Conservation (phyloP, 1,284 basidiomycete species). For the Ganoderma leucocontextum region DNA sequence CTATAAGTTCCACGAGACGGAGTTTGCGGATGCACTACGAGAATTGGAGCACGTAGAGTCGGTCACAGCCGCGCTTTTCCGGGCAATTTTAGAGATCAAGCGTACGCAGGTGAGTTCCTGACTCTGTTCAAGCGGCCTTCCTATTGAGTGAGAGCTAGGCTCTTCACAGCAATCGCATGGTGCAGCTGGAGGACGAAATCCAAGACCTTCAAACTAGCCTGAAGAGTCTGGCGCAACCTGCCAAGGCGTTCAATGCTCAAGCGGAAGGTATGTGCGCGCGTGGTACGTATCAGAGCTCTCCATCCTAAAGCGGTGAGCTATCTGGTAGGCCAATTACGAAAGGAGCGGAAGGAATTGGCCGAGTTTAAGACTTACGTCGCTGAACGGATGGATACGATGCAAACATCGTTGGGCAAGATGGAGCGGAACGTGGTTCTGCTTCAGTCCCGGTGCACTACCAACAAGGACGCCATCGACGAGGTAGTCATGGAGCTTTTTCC, state of each 20-base stretch:
- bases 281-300: background rate
- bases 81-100: background rate
- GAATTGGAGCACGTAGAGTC: background rate
- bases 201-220: background rate
- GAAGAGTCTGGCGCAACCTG: background rate
- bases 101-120: background rate
- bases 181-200: background rate
- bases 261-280: background rate
- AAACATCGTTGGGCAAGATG: background rate
- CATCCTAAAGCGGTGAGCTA: background rate
- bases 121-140: too few species aligned
- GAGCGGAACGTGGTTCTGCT: background rate
- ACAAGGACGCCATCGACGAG: background rate
- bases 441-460: background rate
- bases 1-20: background rate
- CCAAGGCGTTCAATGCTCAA: background rate
- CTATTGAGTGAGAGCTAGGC: background rate
- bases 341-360: background rate
- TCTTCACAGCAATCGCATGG: background rate
- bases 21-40: background rate
- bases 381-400: background rate
- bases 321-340: background rate
- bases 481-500: background rate
- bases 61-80: background rate
- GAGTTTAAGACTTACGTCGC: background rate